Evolutionary conservation across 225 moss, liverwort and hornwort genomes (phyloP), one percentile per base, ranked within the genome.

Genomic region (Sphagnum tenellum): DNA sequence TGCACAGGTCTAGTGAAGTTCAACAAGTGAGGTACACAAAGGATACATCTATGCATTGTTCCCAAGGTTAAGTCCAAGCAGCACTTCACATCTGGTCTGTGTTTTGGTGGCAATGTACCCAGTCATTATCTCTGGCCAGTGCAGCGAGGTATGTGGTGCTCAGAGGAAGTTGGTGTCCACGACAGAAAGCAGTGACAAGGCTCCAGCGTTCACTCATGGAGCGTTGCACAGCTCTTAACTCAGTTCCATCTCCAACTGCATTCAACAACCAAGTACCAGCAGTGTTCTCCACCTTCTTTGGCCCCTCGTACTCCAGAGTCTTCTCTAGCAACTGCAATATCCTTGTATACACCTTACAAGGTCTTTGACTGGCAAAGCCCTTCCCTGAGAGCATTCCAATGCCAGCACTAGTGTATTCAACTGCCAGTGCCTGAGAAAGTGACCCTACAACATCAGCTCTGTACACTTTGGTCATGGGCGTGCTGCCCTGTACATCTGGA

Each of bases 181-280:
- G 95, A 81, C 95, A 92, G 70, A 89, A 96, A 44, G 89, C 88
- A 49, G 92, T 92, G 10, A 96, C 92, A 68, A 92, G 89, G 78
- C 88, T 89, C 95, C 95, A 96, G 4, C 81, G 82, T 77, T 89
- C 92, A 76, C 92, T 96, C 71, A 84, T 86, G 48, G 86, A 81
- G 66, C 88, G 77, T 69, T 94, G 94, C 74, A 87, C 83, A 50
- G 87, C 75, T 78, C 94, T 80, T 50, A 94, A 76, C 72, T 85
- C 90, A 71, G 81, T 77, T 44, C 94, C 94, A 80, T 90, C 87
- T 68, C 92, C 95, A 75, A 81, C 78, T 66, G 89, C 91, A 72
- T 79, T 89, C 67, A 76, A 75, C 44, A 94, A 80, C 94, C 94
- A 94, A 58, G 80, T 75, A 70, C 89, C 95, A 47, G 95, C 79